These are phyloP conservation scores for Yamadazyma aaseri DNA, from an alignment of 1,139 yeast species.

Conservation along the genomic window DNA sequence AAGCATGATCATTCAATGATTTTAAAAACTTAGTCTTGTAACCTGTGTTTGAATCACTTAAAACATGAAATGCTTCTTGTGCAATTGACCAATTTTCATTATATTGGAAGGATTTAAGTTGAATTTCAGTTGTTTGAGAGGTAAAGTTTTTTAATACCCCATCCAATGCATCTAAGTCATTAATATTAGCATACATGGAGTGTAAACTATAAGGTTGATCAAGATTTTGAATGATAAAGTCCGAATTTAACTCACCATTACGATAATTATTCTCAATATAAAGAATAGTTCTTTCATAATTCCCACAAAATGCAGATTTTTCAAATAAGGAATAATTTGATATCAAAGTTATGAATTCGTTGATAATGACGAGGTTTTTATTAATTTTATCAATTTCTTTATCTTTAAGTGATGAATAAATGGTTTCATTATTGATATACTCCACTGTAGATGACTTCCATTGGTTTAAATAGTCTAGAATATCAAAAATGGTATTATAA, in stretches of 20 bases:
- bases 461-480: conserved; percentile 80
- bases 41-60: conserved; percentile 44
- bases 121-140: conserved; percentile 52
- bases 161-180: conserved; percentile 87
- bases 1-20: conserved; percentile 42
- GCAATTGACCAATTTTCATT: conserved; percentile 88
- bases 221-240: conserved; percentile 26
- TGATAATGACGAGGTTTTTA: conserved; percentile 35
- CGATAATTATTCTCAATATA: conserved; percentile 78
- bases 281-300: conserved; percentile 86
- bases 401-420: conserved; percentile 14
- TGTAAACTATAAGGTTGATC: conserved; percentile 58
- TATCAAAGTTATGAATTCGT: conserved; percentile 49
- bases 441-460: conserved; percentile 56
- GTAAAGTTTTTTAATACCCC: conserved; percentile 81
- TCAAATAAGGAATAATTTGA: conserved; percentile 73
- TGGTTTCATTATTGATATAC: conserved; percentile 21
- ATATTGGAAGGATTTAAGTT: conserved; percentile 76
- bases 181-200: conserved; percentile 79
- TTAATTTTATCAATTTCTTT: conserved; percentile 18
- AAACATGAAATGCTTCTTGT: conserved; percentile 76
- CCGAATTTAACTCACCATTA: conserved; percentile 34
- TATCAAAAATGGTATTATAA: conserved; percentile 70
- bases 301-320: conserved; percentile 78
- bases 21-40: conserved; percentile 36